Evolutionary conservation across 2,329 filamentous ascomycete genomes (phyloP), one percentile per base, ranked within the genome.

Genomic region (Metarhizium album): DNA sequence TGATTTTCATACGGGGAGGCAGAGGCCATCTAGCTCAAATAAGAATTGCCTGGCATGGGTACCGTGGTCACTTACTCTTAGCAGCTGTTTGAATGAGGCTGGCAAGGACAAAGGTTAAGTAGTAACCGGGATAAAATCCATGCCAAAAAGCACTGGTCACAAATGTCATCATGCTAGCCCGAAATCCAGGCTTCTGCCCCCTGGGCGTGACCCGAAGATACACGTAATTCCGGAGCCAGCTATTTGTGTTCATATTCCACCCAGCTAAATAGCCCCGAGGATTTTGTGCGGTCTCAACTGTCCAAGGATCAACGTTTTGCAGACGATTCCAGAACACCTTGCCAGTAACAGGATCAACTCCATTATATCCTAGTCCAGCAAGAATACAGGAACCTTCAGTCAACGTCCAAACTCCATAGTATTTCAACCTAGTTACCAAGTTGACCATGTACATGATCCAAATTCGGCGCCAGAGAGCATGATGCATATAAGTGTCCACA

Each of bases 191-290:
- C 67, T 97, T 98, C 74, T 90, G 93, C 49, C 93, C 93, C 59
- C 87, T 86, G 0, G 93, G 93, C 0, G 93, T 98, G 3, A 98
- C 93, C 23, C 93, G 84, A 46, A 98, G 76, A 64, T 97, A 98
- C 59, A 98, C 78, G 64, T 96, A 98, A 67, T 97, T 95, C 45
- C 90, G 82, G 54, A 98, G 73, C 93, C 93, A 98, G 61, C 88
- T 82, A 67, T 96, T 98, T 13, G 93, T 98, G 69, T 97, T 97
- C 73, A 96, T 95, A 67, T 98, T 98, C 93, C 93, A 98, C 61
- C 82, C 86, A 46, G 84, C 91, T 3, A 98, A 77, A 61, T 93
- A 97, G 2, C 82, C 90, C 49, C 91, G 83, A n/a, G 87, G 87
- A 65, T 97, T 98, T 69, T 96, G 90, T 1, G 91, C 93, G 1